Conservation (phyloP, 2,329 filamentous ascomycete species). For the Aureobasidium sp. region DNA sequence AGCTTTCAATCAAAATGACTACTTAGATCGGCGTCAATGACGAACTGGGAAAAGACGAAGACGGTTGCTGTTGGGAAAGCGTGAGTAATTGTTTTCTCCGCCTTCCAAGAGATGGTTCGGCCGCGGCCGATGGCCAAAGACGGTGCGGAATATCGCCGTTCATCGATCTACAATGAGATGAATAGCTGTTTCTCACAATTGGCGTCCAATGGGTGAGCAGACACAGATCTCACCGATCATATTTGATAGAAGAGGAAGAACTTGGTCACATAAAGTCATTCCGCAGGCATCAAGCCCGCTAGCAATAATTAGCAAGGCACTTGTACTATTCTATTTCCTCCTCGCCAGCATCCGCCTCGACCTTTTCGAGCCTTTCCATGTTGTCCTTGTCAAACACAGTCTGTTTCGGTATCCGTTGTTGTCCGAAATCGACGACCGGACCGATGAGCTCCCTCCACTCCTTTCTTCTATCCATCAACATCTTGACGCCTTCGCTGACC, state of each 20-base stretch:
- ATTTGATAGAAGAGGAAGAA: not conserved
- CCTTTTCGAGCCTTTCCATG: conserved; percentile 68
- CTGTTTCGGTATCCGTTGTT: conserved; percentile 66
- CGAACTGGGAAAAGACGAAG: not conserved
- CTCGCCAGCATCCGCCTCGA: conserved; percentile 74
- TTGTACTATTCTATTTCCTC: conserved; percentile 30
- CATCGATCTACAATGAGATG: not conserved
- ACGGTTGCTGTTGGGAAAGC: not conserved
- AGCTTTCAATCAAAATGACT: not conserved
- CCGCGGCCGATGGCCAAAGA: not conserved
- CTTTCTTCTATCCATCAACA: conserved; percentile 81
- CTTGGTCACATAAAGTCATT: not conserved
- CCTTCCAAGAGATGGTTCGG: conserved; percentile 6
- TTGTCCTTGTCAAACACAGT: conserved; percentile 66
- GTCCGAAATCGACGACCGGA: conserved; percentile 80
- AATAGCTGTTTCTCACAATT: not conserved
- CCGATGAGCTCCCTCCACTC: conserved; percentile 90
- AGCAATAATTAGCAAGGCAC: not conserved
- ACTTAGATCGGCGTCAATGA: not conserved
- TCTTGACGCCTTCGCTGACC: conserved; percentile 86
- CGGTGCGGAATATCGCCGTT: not conserved
- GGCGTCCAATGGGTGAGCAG: not conserved
- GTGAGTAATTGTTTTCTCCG: not conserved
- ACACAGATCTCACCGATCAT: not conserved
- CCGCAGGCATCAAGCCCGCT: not conserved